phyloP scores from a whole-genome alignment of 1,284 basidiomycete species.

The Ustilago vetiveriae region DNA sequence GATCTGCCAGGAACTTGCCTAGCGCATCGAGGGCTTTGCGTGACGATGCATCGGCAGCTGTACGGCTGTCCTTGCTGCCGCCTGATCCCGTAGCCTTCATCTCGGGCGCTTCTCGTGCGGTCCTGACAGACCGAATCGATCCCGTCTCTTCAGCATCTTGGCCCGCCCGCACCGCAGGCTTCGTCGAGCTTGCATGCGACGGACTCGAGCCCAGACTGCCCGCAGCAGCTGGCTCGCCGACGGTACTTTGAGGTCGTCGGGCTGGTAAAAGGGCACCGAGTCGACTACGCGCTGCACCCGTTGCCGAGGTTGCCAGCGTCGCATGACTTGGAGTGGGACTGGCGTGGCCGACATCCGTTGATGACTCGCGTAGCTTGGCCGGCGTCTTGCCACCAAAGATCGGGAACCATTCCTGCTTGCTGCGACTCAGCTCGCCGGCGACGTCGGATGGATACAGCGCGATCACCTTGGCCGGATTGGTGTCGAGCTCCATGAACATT shows the following conservation, averaged over 20 bases:
- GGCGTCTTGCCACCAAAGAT: conserved; percentile 81
- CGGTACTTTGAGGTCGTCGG: conserved; percentile 46
- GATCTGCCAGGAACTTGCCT: conserved; percentile 63
- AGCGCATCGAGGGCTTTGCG: conserved; percentile 59
- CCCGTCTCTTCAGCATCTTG: conserved; percentile 33
- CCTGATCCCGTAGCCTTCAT: conserved; percentile 30
- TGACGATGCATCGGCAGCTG: conserved; percentile 12
- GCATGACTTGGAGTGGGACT: conserved; percentile 28
- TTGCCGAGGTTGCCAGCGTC: conserved; percentile 25
- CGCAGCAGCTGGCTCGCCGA: conserved; percentile 20
- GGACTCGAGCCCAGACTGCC: conserved; percentile 40
- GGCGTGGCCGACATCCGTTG: conserved; percentile 15
- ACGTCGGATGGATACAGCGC: conserved; percentile 85
- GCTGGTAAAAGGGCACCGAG: conserved; percentile 45
- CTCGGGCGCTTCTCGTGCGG: conserved; percentile 33
- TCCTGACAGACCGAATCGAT: conserved; percentile 41
- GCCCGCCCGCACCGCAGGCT: conserved; percentile 18
- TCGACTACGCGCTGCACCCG: conserved; percentile 51
- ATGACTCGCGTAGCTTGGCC: conserved; percentile 8
- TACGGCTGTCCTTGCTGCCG: conserved; percentile 25
- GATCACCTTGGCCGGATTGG: conserved; percentile 92
- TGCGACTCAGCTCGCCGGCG: conserved; percentile 79
- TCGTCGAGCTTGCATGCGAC: conserved; percentile 16
- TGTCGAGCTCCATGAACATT: conserved; percentile 84
- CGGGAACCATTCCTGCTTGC: conserved; percentile 79